phyloP scores from a whole-genome alignment of 192 early-diverging fungal genomes.

The Coemansia sp. region DNA sequence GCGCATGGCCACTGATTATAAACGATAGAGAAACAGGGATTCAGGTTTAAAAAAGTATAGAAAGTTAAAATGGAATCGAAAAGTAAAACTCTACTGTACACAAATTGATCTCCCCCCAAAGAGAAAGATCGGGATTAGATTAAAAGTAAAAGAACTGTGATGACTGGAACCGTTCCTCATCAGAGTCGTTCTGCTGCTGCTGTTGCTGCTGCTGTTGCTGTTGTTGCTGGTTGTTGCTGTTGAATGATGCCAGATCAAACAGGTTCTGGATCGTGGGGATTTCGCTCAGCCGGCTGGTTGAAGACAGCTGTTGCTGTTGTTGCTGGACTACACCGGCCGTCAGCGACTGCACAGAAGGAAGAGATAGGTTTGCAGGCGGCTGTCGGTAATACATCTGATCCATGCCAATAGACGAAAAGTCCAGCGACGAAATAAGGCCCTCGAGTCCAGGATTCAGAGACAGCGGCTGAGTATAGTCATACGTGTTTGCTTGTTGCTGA shows the following conservation, averaged over 20 bases:
- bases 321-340: not conserved
- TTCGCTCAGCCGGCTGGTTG: not conserved
- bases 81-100: no score
- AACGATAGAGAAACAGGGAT: not conserved
- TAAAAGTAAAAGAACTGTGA: conserved; percentile 2
- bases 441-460: conserved; percentile 1
- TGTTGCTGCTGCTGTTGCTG: conserved; percentile 1
- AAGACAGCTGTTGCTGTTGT: not conserved
- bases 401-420: not conserved
- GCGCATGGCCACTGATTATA: conserved; percentile 14
- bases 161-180: not conserved
- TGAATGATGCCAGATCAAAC: conserved; percentile 13
- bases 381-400: conserved; percentile 5
- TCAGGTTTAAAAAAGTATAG: not conserved
- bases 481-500: not conserved
- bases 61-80: no score
- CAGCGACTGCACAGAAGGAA: conserved; percentile 8
- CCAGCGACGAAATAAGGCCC: not conserved
- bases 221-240: not conserved
- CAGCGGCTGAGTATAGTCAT: conserved; percentile 6
- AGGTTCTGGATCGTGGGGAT: conserved; percentile 26
- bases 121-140: no score
- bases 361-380: not conserved
- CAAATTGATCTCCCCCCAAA: not conserved
- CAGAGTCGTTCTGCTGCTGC: not conserved